Base-by-base conservation (phyloP, 2,329 filamentous ascomycete species). In the Penicillium sclerotiorum region DNA sequence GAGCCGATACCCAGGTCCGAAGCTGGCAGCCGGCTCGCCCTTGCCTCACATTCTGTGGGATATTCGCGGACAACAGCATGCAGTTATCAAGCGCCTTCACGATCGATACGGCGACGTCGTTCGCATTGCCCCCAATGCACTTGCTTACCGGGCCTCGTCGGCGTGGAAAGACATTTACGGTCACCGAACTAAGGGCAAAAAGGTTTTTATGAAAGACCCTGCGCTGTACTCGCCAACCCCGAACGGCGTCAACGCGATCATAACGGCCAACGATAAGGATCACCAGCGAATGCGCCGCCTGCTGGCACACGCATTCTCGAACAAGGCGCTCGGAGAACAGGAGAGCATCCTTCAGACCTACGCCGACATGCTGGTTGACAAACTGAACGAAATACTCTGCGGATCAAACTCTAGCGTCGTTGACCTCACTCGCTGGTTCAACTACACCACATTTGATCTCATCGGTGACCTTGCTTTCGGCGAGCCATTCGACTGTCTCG, bases 91-190 rank as follows among this genome's bases (percentile, higher is more conserved):
- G 17, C 25, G 43, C 2, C 53, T 67, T 2, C 64, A 67, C 28
- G 54, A 54, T 8, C 41, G 48, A 12, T 65, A 66, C 32, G 65
- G 65, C 3, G 53, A 64, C 3, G 59, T 74, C 2, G 70, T 77
- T 15, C 67, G 75, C 1, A 66, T 73, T 12, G 61, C 64, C 1
- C 75, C 75, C 0, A 66, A 67, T 30, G 63, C 73, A 21, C 56
- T 77, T 3, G 70, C 65, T 15, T 73, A 71, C 51, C 61, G 62
- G 18, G 53, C 48, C 21, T 52, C 58, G 7, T 43, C 57, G 6
- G 65, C 62, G 15, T 72, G 65, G 66, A 67, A 67, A 41, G 65
- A 65, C 7, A 70, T 73, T 27, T 72, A 73, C 42, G 68, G 67
- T 8, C 62, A 64, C 33, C 62, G 65, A 8, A 58, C 53, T 17